These are phyloP conservation scores for Ballota nigra DNA, from an alignment of 257 asterid species.

Conservation along the genomic window DNA sequence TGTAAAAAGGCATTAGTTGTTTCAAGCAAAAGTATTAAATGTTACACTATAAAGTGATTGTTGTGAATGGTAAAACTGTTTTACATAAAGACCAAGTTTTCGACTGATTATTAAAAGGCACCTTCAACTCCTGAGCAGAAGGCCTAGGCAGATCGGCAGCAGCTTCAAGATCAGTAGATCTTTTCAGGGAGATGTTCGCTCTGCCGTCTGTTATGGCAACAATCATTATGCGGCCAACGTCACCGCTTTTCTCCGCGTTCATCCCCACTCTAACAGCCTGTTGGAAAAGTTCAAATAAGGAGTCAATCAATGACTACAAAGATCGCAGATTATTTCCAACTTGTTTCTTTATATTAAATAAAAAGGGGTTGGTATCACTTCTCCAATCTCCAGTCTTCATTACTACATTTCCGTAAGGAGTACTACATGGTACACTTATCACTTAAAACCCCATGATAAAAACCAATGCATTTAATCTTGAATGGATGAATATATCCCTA, in stretches of 20 bases:
- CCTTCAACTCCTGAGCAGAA: slow-evolving; percentile 85
- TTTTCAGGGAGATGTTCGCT: slow-evolving; percentile 91
- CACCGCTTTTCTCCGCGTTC: slow-evolving; percentile 98
- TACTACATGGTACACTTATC: no score
- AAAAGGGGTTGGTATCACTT: no score
- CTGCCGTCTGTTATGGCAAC: slow-evolving; percentile 97
- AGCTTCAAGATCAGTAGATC: slow-evolving; percentile 85
- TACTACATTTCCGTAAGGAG: no score
- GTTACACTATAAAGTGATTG: no score
- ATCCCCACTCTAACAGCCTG: slow-evolving; percentile 98
- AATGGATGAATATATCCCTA: no score
- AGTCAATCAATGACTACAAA: not conserved
- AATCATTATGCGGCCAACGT: slow-evolving; percentile 95
- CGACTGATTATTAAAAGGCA: not conserved
- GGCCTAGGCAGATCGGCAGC: slow-evolving; percentile 81
- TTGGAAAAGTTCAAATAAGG: not conserved
- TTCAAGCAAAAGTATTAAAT: no score
- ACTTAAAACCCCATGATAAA: no score
- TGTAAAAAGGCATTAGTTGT: no score
- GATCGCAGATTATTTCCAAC: not conserved
- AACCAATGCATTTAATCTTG: no score
- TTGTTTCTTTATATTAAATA: not conserved
- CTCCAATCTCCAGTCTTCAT: no score
- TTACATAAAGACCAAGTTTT: no score
- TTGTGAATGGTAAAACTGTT: no score